A percentile compares a stretch with the other conserved stretches of the same genome.
Conservation (phyloP, 129 eudicot species). For the Cynara cardunculus region DNA sequence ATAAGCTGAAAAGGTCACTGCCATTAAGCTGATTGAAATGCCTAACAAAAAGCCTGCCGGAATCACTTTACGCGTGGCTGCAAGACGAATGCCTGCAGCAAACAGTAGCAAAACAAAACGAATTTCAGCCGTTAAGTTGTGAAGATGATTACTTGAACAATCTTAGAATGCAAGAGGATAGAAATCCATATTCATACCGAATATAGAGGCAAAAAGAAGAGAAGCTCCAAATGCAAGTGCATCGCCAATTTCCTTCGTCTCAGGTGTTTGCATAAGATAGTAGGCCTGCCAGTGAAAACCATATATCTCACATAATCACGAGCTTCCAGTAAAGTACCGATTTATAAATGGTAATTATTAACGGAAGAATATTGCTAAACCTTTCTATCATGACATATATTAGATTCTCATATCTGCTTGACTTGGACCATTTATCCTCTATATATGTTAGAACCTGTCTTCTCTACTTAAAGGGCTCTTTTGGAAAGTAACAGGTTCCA, state of each 20-base stretch:
- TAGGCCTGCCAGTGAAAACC: slow-evolving; percentile 32
- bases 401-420: background rate
- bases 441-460: background rate
- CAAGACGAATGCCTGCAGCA: slow-evolving; percentile 45
- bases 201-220: slow-evolving; percentile 44
- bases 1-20: slow-evolving; percentile 40
- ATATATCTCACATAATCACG: background rate
- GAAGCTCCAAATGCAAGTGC: slow-evolving; percentile 58
- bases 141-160: background rate
- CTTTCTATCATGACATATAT: background rate
- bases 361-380: background rate
- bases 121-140: background rate
- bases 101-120: background rate
- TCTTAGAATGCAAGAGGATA: background rate
- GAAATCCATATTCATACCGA: slow-evolving; percentile 28
- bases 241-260: slow-evolving; percentile 44
- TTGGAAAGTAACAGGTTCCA: background rate
- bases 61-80: slow-evolving; percentile 41
- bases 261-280: slow-evolving; percentile 50
- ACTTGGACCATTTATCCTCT: background rate
- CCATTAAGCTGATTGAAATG: slow-evolving; percentile 36
- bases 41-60: slow-evolving; percentile 45
- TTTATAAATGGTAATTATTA: background rate
- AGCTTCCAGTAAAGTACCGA: background rate
- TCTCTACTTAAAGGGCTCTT: background rate